phyloP scores from a whole-genome alignment of 2,329 filamentous ascomycete species.

The Anisogramma anomala region DNA sequence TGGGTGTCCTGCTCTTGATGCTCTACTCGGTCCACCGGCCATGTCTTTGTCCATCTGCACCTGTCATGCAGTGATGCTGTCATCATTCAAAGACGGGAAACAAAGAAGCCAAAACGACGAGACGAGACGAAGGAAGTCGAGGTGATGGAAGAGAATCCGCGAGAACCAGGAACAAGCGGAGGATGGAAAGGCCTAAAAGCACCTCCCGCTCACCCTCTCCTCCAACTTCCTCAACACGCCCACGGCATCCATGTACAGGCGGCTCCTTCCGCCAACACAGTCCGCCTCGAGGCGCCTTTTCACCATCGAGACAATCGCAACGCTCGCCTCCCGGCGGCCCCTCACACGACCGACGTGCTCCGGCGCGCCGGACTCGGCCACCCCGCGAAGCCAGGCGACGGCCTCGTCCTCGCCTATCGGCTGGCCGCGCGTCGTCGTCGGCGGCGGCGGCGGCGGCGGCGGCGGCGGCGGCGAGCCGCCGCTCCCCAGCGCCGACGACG shows the following conservation, averaged over 20 bases:
- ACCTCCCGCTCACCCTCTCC: conserved; percentile 30
- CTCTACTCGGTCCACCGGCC: too few relatives aligned
- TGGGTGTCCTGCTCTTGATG: too few relatives aligned
- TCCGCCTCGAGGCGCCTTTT: conserved; percentile 36
- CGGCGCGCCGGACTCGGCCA: conserved; percentile 28
- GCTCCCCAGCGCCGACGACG: too few relatives aligned
- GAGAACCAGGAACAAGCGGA: not conserved
- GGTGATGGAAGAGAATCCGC: too few relatives aligned
- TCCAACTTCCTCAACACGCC: conserved; percentile 41
- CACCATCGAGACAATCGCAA: conserved; percentile 36
- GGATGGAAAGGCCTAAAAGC: conserved; percentile 25
- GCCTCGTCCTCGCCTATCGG: conserved; percentile 19
- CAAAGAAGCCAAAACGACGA: too few relatives aligned
- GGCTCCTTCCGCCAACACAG: conserved; percentile 35
- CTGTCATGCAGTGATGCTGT: too few relatives aligned
- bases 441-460: too few relatives aligned
- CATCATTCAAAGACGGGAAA: too few relatives aligned
- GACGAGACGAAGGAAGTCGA: too few relatives aligned
- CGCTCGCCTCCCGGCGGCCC: conserved; percentile 29
- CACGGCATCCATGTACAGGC: conserved; percentile 41
- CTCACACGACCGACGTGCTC: conserved; percentile 28
- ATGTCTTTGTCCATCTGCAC: too few relatives aligned
- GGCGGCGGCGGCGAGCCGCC: too few relatives aligned
- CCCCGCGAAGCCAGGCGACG: conserved; percentile 27
- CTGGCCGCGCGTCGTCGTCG: conserved; percentile 17